Conservation (phyloP, 352 stramenopile species). For the Phytopythium vexans region DNA sequence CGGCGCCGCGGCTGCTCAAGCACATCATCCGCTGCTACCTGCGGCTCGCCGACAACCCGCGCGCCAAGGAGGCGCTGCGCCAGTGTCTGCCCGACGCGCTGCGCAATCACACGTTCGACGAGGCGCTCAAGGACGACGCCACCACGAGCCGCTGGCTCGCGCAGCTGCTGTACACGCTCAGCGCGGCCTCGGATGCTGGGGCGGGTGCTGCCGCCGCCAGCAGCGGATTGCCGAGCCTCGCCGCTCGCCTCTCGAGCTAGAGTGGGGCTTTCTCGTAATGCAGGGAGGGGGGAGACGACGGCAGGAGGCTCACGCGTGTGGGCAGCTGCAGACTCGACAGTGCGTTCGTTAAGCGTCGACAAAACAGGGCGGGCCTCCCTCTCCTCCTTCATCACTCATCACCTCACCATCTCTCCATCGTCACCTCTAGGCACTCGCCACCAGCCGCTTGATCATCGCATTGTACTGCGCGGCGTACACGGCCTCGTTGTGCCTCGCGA, state of each 20-base stretch:
- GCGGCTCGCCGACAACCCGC: conserved; percentile 86
- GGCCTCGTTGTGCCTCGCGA: conserved; percentile 69
- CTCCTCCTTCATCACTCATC: too few species aligned
- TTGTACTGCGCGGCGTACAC: conserved; percentile 72
- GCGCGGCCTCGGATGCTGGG: conserved; percentile 14
- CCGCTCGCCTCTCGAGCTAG: conserved; percentile 20
- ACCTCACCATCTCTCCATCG: too few species aligned
- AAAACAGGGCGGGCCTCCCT: too few species aligned
- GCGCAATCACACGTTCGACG: conserved; percentile 94
- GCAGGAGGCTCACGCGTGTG: too few species aligned
- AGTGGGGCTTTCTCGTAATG: background rate
- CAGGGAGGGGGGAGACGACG: too few species aligned
- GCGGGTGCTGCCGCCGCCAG: conserved; percentile 17
- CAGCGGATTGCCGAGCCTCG: background rate
- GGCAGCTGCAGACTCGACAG: too few species aligned
- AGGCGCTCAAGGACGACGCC: conserved; percentile 93
- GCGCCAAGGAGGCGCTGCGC: conserved; percentile 95
- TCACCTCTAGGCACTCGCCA: conserved; percentile 17
- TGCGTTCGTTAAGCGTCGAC: too few species aligned
- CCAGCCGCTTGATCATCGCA: conserved; percentile 38
- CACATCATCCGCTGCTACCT: conserved; percentile 99
- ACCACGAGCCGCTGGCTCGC: conserved; percentile 96
- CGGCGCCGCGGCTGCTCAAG: conserved; percentile 95
- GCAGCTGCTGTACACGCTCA: conserved; percentile 94
- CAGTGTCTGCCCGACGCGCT: conserved; percentile 94